A percentile compares a stretch with the other conserved stretches of the same genome.
phyloP scores from a whole-genome alignment of 2,329 filamentous ascomycete genomes.

The Fusarium pseudocircinatum region DNA sequence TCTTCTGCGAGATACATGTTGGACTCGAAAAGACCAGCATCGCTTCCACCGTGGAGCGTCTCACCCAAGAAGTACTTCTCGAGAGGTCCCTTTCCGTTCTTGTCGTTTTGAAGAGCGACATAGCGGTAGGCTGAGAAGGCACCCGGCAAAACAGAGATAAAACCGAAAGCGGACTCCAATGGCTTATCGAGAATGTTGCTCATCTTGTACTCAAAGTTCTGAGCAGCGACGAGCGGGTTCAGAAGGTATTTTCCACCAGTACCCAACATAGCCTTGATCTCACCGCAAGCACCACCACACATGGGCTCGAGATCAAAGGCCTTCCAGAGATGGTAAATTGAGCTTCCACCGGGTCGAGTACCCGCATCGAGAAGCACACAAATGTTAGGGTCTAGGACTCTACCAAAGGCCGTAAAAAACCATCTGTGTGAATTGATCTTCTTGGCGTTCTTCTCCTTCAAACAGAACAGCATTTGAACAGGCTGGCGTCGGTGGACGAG shows the following conservation, averaged over 20 bases:
- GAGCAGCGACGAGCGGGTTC: conserved; percentile 93
- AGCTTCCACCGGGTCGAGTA: conserved; percentile 92
- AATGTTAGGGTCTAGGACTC: conserved; percentile 92
- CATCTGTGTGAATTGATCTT: conserved; percentile 99
- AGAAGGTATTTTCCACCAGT: conserved; percentile 85
- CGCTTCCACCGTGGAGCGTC: conserved; percentile 90
- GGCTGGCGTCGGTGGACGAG: conserved; percentile 88
- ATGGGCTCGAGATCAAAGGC: conserved; percentile 97
- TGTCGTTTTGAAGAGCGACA: conserved; percentile 94
- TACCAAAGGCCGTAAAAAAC: conserved; percentile 98
- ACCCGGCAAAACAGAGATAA: conserved; percentile 95
- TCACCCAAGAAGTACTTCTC: conserved; percentile 98
- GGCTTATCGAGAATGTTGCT: conserved; percentile 99
- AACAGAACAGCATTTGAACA: conserved; percentile 95
- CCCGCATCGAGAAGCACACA: conserved; percentile 96
- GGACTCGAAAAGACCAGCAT: conserved; percentile 95
- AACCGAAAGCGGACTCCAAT: conserved; percentile 95
- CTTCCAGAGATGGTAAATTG: conserved; percentile 98
- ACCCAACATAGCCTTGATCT: conserved; percentile 98
- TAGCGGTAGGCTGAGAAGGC: conserved; percentile 99
- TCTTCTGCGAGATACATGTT: conserved; percentile 99
- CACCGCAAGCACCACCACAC: conserved; percentile 96
- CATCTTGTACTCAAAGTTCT: conserved; percentile 99
- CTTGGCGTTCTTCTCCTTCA: conserved; percentile 99
- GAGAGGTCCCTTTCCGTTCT: conserved; percentile 89